Evolutionary conservation across 768 basidiomycete species (phyloP).

Genomic region (Coprinopsis cinerea): DNA sequence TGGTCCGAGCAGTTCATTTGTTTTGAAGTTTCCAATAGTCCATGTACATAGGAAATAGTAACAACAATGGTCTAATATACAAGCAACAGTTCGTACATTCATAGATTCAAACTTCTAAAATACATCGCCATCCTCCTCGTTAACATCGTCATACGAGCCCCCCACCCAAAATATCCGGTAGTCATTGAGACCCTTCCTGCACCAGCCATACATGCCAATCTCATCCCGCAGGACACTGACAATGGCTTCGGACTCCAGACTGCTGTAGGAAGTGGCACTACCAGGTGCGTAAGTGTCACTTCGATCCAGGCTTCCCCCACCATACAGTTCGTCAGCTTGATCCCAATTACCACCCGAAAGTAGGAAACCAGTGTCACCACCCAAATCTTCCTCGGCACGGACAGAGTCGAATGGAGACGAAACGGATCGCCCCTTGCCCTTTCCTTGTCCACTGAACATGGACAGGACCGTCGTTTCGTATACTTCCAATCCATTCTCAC

Average conservation of each 20-base stretch:
- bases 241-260: slow-evolving; percentile 49
- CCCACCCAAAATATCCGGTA: slow-evolving; percentile 84
- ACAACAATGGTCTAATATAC: no score
- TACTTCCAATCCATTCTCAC: slow-evolving; percentile 68
- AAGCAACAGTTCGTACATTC: no score
- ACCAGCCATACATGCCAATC: slow-evolving; percentile 76
- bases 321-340: slow-evolving; percentile 31
- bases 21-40: no score
- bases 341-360: slow-evolving; percentile 49
- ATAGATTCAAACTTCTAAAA: no score
- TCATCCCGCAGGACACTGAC: slow-evolving; percentile 40
- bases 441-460: slow-evolving; percentile 23
- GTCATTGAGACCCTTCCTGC: slow-evolving; percentile 64
- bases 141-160: slow-evolving; percentile 28
- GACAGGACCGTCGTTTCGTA: slow-evolving; percentile 56
- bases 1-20: no score
- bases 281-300: slow-evolving; percentile 37
- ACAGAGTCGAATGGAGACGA: slow-evolving; percentile 38
- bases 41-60: no score
- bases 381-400: slow-evolving; percentile 56
- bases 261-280: slow-evolving; percentile 43
- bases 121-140: slow-evolving; percentile 2
- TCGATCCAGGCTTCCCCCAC: slow-evolving; percentile 30
- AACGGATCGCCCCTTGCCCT: slow-evolving; percentile 35
- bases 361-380: slow-evolving; percentile 58